These are phyloP conservation scores for Golubevia sp. DNA, from an alignment of 1,284 basidiomycete species.

Conservation along the genomic window DNA sequence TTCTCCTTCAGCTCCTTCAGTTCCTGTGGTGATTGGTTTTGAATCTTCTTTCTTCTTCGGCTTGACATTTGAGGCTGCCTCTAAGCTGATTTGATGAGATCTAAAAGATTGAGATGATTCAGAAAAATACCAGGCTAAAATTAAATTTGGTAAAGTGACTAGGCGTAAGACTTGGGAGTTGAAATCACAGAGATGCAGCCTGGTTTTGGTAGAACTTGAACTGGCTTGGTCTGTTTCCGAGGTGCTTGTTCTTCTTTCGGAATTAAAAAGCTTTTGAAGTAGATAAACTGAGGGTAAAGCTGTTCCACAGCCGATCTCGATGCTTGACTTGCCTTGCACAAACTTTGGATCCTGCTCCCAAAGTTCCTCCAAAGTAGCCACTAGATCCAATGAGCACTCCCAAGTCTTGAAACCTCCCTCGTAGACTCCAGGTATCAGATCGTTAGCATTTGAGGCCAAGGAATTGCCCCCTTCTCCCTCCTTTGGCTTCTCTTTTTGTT, in stretches of 20 bases:
- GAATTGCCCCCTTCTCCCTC: neutral
- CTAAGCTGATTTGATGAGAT: neutral
- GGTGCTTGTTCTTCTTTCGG: neutral
- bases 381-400: slow-evolving; percentile 55
- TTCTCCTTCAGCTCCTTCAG: neutral
- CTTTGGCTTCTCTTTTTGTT: neutral
- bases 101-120: slow-evolving; percentile 13
- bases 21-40: neutral
- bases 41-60: neutral
- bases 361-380: slow-evolving; percentile 31
- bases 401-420: slow-evolving; percentile 60
- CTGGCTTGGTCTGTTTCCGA: neutral
- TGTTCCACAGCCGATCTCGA: slow-evolving; percentile 48
- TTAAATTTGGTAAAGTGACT: slow-evolving; percentile 49
- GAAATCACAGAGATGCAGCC: slow-evolving; percentile 50
- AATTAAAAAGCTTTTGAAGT: slow-evolving; percentile 22
- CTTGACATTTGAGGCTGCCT: neutral
- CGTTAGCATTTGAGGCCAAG: slow-evolving; percentile 17
- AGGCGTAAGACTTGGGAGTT: slow-evolving; percentile 48
- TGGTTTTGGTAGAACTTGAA: slow-evolving; percentile 1
- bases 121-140: slow-evolving; percentile 49
- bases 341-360: slow-evolving; percentile 6
- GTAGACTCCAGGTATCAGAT: slow-evolving; percentile 54
- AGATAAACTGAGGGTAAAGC: slow-evolving; percentile 44
- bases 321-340: neutral